A percentile compares a stretch with the other conserved stretches of the same genome.
phyloP scores from a whole-genome alignment of 1,284 basidiomycete species.

The Pulveroboletus ridleyi region DNA sequence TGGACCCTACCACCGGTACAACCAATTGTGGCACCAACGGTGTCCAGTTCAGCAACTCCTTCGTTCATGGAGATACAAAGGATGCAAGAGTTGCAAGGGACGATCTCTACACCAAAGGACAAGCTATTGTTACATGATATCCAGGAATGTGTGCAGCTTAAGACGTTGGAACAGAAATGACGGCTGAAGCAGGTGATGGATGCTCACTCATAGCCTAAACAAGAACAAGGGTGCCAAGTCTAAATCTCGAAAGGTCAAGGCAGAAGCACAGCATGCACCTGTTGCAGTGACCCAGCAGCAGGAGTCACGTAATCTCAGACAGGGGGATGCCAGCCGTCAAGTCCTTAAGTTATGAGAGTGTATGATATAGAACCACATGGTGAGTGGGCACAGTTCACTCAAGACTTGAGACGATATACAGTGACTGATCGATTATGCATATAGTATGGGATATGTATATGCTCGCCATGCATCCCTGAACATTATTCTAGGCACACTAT shows the following conservation, averaged over 20 bases:
- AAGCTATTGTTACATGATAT: slow-evolving; percentile 80
- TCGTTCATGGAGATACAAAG: slow-evolving; percentile 89
- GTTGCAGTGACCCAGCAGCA: slow-evolving; percentile 7
- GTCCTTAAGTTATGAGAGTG: not conserved
- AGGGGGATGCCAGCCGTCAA: slow-evolving; percentile 3
- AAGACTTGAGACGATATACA: not conserved
- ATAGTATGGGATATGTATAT: not conserved
- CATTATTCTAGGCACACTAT: not conserved
- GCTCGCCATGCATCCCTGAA: not conserved
- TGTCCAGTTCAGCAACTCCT: slow-evolving; percentile 41
- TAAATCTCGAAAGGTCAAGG: slow-evolving; percentile 18
- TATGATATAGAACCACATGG: slow-evolving; percentile 5
- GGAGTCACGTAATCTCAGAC: slow-evolving; percentile 8
- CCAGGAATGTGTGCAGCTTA: slow-evolving; percentile 62
- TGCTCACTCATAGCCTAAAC: not conserved
- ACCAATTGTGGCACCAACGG: slow-evolving; percentile 46
- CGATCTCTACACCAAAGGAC: slow-evolving; percentile 47
- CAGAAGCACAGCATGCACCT: slow-evolving; percentile 5
- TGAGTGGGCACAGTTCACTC: slow-evolving; percentile 11
- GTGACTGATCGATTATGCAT: not conserved
- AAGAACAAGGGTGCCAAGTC: slow-evolving; percentile 15
- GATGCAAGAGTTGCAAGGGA: slow-evolving; percentile 67
- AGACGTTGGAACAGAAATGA: slow-evolving; percentile 14
- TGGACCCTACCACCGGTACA: slow-evolving; percentile 63
- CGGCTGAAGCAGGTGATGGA: not conserved